Percentiles rank a stretch among this genome's conserved stretches.
These are phyloP conservation scores for Conoideocrella luteorostrata DNA, from an alignment of 2,329 filamentous ascomycete genomes.

Conservation along the genomic window DNA sequence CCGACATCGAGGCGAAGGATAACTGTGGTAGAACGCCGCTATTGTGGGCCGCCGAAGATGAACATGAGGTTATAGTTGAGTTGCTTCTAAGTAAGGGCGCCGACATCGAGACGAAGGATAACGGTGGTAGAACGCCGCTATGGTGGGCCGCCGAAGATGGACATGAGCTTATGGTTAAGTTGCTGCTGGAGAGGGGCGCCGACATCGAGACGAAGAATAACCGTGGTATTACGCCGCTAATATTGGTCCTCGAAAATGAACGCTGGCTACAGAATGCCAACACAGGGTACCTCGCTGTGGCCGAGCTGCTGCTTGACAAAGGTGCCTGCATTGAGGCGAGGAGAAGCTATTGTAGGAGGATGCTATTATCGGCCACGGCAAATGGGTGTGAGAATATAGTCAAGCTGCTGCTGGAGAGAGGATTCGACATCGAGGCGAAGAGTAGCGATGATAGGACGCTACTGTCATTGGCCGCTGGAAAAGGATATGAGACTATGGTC, in stretches of 20 bases:
- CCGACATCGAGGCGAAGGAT: background rate
- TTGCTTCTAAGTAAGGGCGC: background rate
- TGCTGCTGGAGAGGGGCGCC: background rate
- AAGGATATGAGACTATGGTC: too few relatives aligned
- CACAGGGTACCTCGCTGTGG: background rate
- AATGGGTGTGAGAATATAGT: background rate
- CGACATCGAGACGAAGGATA: background rate
- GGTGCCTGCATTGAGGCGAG: background rate
- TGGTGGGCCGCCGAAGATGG: background rate
- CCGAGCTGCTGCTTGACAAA: background rate
- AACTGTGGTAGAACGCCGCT: too few relatives aligned
- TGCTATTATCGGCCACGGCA: background rate
- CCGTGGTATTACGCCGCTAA: background rate
- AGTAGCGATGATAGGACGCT: too few relatives aligned
- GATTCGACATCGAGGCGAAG: background rate
- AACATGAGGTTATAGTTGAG: background rate
- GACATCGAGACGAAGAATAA: too few relatives aligned
- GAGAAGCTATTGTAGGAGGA: too few relatives aligned
- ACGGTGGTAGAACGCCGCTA: background rate
- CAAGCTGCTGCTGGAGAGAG: background rate
- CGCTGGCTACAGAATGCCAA: background rate
- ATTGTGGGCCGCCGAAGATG: background rate
- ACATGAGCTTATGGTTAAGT: background rate
- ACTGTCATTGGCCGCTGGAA: background rate
- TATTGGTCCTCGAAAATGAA: background rate